Conservation (phyloP, 768 basidiomycete species). For the Auriculariales sp. region DNA sequence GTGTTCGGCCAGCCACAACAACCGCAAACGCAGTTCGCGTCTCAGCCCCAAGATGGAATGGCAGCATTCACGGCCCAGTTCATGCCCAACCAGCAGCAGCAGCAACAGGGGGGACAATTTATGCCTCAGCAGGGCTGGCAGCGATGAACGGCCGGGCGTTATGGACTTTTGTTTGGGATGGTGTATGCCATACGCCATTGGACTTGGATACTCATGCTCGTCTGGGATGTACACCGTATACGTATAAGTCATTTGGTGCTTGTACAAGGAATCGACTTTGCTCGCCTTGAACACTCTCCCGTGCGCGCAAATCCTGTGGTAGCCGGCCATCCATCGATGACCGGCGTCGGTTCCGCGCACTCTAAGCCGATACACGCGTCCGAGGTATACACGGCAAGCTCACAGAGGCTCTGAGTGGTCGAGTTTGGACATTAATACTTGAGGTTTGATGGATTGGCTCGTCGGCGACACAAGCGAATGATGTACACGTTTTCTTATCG, state of each 20-base stretch:
- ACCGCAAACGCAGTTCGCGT: slow-evolving; percentile 7
- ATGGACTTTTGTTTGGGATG: neutral
- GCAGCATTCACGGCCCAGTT: slow-evolving; percentile 14
- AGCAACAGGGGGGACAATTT: slow-evolving; percentile 14
- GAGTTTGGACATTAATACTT: too few relatives aligned
- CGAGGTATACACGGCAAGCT: too few relatives aligned
- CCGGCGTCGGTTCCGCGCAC: too few relatives aligned
- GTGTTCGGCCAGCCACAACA: slow-evolving; percentile 9
- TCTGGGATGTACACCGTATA: neutral
- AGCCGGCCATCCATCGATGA: too few relatives aligned
- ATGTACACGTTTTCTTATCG: neutral
- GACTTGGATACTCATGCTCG: neutral
- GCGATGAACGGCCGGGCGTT: neutral
- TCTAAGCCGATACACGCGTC: too few relatives aligned
- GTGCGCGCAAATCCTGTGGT: too few relatives aligned
- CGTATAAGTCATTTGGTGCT: neutral
- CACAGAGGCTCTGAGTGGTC: too few relatives aligned
- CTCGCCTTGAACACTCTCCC: too few relatives aligned
- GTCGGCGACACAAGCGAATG: neutral
- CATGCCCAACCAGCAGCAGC: slow-evolving; percentile 14
- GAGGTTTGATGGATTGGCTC: neutral
- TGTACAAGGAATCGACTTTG: too few relatives aligned
- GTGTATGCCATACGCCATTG: neutral
- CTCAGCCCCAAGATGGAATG: slow-evolving; percentile 6
- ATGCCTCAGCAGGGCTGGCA: slow-evolving; percentile 12